phyloP scores from a whole-genome alignment of 1,139 yeast species.

The Tardiomyces blankii region DNA sequence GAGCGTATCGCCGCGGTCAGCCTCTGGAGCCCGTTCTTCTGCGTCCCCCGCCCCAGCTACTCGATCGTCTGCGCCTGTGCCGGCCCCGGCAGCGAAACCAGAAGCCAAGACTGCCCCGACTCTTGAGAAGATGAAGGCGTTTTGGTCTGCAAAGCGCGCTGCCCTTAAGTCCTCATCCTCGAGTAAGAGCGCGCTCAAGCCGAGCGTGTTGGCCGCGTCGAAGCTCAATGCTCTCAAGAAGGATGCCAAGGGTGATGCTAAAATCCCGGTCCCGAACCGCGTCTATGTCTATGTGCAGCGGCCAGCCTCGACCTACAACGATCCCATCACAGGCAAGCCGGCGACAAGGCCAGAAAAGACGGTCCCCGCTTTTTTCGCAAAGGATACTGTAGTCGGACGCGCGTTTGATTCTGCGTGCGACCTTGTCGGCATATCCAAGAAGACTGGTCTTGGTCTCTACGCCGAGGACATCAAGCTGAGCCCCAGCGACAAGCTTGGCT shows the following conservation, averaged over 20 bases:
- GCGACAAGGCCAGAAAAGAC: conserved; percentile 21
- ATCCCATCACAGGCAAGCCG: conserved; percentile 26
- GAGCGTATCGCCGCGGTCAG: not conserved
- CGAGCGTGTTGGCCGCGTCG: not conserved
- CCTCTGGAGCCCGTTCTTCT: not conserved
- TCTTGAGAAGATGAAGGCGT: conserved; percentile 4
- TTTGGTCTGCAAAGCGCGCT: conserved; percentile 4
- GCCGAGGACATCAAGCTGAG: not conserved
- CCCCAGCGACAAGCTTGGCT: not conserved
- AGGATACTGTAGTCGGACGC: not conserved
- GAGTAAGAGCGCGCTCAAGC: not conserved
- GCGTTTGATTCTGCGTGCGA: not conserved
- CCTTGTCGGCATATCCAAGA: not conserved
- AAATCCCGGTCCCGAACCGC: conserved; percentile 44
- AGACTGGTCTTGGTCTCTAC: not conserved
- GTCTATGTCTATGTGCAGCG: conserved; percentile 46
- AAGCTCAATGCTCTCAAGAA: conserved; percentile 1
- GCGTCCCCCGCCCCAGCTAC: too few species aligned
- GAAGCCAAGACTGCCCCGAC: conserved; percentile 6
- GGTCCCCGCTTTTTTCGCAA: conserved; percentile 36
- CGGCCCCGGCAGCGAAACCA: too few species aligned
- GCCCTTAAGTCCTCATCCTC: not conserved
- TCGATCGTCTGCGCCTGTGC: not conserved
- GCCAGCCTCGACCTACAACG: conserved; percentile 26
- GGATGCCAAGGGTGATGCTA: conserved; percentile 57